Conservation (phyloP, 192 early-diverging fungal genomes). For the Martensiomyces pterosporus region DNA sequence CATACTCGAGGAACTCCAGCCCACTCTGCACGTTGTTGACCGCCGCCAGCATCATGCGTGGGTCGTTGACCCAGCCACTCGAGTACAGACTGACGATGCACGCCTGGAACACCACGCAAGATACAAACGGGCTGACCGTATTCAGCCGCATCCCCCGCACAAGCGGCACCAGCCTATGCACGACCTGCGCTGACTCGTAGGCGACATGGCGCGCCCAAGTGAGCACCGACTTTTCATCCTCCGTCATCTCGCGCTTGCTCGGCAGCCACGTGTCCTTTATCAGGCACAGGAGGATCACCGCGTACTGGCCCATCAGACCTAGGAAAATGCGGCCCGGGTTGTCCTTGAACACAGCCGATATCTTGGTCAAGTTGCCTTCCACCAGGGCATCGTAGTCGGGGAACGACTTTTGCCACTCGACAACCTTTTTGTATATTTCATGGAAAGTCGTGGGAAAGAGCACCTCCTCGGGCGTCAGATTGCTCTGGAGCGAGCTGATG, state of each 20-base stretch:
- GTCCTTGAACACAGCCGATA: constrained; percentile 7
- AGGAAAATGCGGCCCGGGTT: constrained; percentile 20
- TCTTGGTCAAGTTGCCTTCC: constrained; percentile 10
- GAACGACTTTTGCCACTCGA: constrained; percentile 20
- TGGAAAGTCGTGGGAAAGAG: constrained; percentile 26
- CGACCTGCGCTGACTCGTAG: constrained; percentile 21
- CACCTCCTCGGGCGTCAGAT: constrained; percentile 20
- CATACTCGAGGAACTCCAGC: constrained; percentile 32
- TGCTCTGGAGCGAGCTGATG: constrained; percentile 24
- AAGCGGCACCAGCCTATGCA: constrained; percentile 40
- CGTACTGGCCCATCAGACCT: constrained; percentile 32
- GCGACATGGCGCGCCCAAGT: constrained; percentile 23
- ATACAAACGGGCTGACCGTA: constrained; percentile 24
- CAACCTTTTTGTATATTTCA: constrained; percentile 11
- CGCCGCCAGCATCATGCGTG: constrained; percentile 11
- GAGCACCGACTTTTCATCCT: constrained; percentile 19
- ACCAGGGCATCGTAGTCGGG: constrained; percentile 20
- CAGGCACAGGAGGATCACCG: constrained; percentile 33
- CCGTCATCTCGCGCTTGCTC: constrained; percentile 14
- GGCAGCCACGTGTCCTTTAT: constrained; percentile 47
- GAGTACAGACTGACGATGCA: constrained; percentile 36
- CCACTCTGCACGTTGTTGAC: constrained; percentile 29
- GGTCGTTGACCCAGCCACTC: constrained; percentile 24
- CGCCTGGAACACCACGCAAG: constrained; percentile 43
- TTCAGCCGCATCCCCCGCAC: constrained; percentile 32